A percentile compares a stretch with the other conserved stretches of the same genome.
phyloP scores from a whole-genome alignment of 805 yeast species.

The Limtongia smithiae region DNA sequence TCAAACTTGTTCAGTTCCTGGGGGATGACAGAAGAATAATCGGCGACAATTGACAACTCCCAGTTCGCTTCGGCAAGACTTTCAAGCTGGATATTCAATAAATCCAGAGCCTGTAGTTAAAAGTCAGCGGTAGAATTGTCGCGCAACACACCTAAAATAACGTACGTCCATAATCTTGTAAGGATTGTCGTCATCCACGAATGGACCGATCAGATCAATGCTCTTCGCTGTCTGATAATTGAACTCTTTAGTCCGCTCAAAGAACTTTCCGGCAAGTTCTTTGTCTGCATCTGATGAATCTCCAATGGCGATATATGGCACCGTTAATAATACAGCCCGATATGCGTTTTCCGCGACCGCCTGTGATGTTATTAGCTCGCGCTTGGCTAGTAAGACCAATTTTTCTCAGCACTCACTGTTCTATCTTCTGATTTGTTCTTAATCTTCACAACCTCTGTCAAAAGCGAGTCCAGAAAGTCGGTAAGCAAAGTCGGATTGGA shows the following conservation, averaged over 20 bases:
- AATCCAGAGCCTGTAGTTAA: slow-evolving; percentile 13
- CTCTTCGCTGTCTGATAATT: slow-evolving; percentile 6
- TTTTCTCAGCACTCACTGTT: slow-evolving; percentile 1
- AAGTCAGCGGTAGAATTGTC: no score
- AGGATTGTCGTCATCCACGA: slow-evolving; percentile 26
- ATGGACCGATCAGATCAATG: slow-evolving; percentile 14
- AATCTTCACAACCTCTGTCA: slow-evolving; percentile 54
- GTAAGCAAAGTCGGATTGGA: slow-evolving; percentile 44
- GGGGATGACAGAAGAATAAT: slow-evolving; percentile 34
- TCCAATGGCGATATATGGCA: slow-evolving; percentile 20
- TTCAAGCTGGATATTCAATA: slow-evolving; percentile 16
- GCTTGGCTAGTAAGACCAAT: no score
- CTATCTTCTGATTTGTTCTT: slow-evolving; percentile 37
- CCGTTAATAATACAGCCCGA: slow-evolving; percentile 5
- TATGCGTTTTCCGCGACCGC: slow-evolving; percentile 13
- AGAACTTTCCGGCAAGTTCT: not conserved
- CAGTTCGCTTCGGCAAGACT: slow-evolving; percentile 14
- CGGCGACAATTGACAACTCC: slow-evolving; percentile 35
- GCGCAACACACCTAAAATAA: not conserved
- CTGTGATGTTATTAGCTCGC: no score
- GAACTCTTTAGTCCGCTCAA: slow-evolving; percentile 11
- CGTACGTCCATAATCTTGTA: slow-evolving; percentile 19
- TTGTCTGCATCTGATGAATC: slow-evolving; percentile 10
- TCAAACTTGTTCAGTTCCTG: slow-evolving; percentile 5
- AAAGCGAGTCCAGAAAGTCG: slow-evolving; percentile 50